A percentile compares a stretch with the other conserved stretches of the same genome.
phyloP scores from a whole-genome alignment of 2,329 filamentous ascomycete species.

The Xylariaceae sp. region DNA sequence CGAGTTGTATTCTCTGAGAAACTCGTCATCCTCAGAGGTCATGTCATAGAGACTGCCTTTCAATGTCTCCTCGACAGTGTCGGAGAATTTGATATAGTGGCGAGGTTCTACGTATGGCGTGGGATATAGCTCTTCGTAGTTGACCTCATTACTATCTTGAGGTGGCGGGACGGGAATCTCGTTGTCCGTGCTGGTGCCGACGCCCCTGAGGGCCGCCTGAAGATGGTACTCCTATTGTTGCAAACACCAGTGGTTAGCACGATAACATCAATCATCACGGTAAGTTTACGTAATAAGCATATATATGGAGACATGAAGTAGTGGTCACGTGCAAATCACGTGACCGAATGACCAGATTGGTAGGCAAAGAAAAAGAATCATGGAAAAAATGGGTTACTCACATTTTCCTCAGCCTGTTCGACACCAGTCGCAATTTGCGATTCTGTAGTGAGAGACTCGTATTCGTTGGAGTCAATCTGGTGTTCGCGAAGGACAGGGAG shows the following conservation, averaged over 20 bases:
- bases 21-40: slow-evolving; percentile 82
- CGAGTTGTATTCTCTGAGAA: slow-evolving; percentile 77
- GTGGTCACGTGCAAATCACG: slow-evolving; percentile 44
- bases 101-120: slow-evolving; percentile 74
- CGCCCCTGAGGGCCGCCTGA: slow-evolving; percentile 66
- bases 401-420: slow-evolving; percentile 94
- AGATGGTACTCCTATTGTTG: slow-evolving; percentile 80
- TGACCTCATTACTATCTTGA: slow-evolving; percentile 55
- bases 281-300: neutral
- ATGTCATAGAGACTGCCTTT: slow-evolving; percentile 83
- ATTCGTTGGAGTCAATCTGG: slow-evolving; percentile 80
- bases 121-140: slow-evolving; percentile 87
- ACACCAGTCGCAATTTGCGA: slow-evolving; percentile 91
- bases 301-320: slow-evolving; percentile 4
- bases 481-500: slow-evolving; percentile 83
- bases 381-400: slow-evolving; percentile 50
- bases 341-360: slow-evolving; percentile 37
- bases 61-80: slow-evolving; percentile 93
- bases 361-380: slow-evolving; percentile 10
- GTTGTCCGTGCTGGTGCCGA: slow-evolving; percentile 51
- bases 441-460: slow-evolving; percentile 79
- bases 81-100: slow-evolving; percentile 95
- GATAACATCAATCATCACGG: slow-evolving; percentile 9
- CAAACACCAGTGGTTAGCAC: slow-evolving; percentile 5
- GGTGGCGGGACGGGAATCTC: slow-evolving; percentile 63